Base-by-base conservation (phyloP, 257 asterid genomes). In the Solanum commersonii region DNA sequence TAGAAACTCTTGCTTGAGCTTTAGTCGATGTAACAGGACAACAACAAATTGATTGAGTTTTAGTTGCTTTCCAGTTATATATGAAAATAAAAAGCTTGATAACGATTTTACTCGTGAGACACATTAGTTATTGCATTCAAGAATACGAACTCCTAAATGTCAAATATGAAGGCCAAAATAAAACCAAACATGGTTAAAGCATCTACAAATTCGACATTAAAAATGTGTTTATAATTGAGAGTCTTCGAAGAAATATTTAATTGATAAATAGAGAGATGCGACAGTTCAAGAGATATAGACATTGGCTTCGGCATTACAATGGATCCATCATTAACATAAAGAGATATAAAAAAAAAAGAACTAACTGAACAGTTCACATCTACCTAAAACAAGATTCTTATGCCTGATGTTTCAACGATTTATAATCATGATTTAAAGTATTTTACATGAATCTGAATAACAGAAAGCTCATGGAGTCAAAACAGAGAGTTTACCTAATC, bases 181-280 rank as follows among this genome's bases (percentile, higher is more conserved):
- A 46, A 42, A 10, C 14, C 14, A 42, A 42, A 42, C 14, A 42
- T 42, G 5, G 0, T 11, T 5, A 42, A 42, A 42, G 15, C 15
- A 42, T 42, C 9, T 11, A 42, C 49, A 42, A 11, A 11, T 12
- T 42, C 5, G 15, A 42, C 5, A 10, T 9, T 18, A 15, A 73
- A 84, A 79, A 77, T 15, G 18, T 65, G 60, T 59, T 86, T 29
- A 59, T 84, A 96, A 98, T 84, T 92, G 59, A 93, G 88, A 89
- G 98, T 92, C 84, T 87, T 92, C 90, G 96, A 93, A 91, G 97
- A 93, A 65, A 93, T 92, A 87, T 81, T 92, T 77, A 86, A 84
- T 90, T 95, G 86, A 85, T 92, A 85, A 93, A 92, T 94, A 94
- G 87, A 94, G 96, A 87, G 98, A 93, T 89, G 90, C 94, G 0